Base-by-base conservation (phyloP, 1,284 basidiomycete genomes). In the Apiotrichum gamsii region DNA sequence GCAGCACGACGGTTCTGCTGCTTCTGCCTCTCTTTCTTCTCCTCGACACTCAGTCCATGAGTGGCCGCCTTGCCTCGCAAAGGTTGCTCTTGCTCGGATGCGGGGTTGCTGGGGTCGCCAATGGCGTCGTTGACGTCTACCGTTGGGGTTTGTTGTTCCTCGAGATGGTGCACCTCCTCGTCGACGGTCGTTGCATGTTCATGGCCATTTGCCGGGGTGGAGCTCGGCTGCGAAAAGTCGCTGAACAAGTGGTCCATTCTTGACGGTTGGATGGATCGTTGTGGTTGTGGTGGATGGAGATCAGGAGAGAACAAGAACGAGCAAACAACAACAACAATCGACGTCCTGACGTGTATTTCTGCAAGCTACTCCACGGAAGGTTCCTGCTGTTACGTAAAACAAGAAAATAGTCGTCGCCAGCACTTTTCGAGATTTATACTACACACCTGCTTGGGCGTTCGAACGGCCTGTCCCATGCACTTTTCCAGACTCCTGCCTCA, bases 1-100 rank as follows among this genome's bases (percentile, higher is more conserved):
- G 71, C 71, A 0, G 71, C 71, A 16, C 61, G 56, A 14, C 65
- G 53, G 51, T 73, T 73, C 43, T 67, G 66, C 31, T 61, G 60
- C 52, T 60, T 65, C 47, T 65, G 62, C 19, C 60, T 54, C 28
- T 58, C 59, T 54, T 64, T 69, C 57, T 67, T 70, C 49, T 71
- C 60, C 23, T 59, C 54, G 2, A 40, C 43, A 0, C 54, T 54
- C 46, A 61, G 4, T 4, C 46, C 46, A n/a, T 51, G 45, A 5
- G 43, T 47, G 1, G 45, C 45, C 8, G 45, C 45, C 16, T 54
- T 54, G 19, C 48, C 48, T 1, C 52, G 52, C 11, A 50, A 19
- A 5, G 52, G 39, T 1, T 23, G 19, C 14, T 25, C 21, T 23
- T 37, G 14, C 13, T 30, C 9, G 28, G 13, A 16, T 28, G 6